Conservation (phyloP, 148 eudicot genomes). For the Rhododendron henanense region DNA sequence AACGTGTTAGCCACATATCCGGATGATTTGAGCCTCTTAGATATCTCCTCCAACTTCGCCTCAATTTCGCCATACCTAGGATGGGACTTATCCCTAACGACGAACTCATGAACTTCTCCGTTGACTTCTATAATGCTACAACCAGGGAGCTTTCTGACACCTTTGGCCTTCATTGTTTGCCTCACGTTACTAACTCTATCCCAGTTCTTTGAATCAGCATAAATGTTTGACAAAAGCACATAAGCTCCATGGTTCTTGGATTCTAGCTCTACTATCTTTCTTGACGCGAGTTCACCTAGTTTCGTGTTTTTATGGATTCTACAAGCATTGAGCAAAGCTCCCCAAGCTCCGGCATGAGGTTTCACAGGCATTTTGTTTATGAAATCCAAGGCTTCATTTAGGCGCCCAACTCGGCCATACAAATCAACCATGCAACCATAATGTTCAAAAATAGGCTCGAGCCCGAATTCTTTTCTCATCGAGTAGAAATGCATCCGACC, state of each 20-base stretch:
- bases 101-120: constrained; percentile 14
- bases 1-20: constrained; percentile 6
- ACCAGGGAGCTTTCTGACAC: constrained; percentile 11
- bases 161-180: constrained; percentile 12
- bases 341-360: constrained; percentile 10
- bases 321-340: constrained; percentile 17
- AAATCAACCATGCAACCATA: constrained; percentile 15
- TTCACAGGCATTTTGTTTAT: constrained; percentile 11
- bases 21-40: constrained; percentile 1
- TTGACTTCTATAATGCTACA: constrained; percentile 12
- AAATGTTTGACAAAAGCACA: constrained; percentile 11
- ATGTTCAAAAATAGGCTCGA: constrained; percentile 12
- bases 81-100: constrained; percentile 8
- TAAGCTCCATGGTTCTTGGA: constrained; percentile 13
- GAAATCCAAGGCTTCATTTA: constrained; percentile 15
- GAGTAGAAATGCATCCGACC: constrained; percentile 6
- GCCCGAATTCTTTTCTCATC: not conserved
- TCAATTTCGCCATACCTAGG: constrained; percentile 10
- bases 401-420: constrained; percentile 10
- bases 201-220: constrained; percentile 16
- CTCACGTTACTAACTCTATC: constrained; percentile 12
- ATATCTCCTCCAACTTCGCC: constrained; percentile 15
- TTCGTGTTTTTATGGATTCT: constrained; percentile 9
- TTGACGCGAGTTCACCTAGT: constrained; percentile 10
- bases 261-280: constrained; percentile 9